These are phyloP conservation scores for Drechslera avenae DNA, from an alignment of 2,329 filamentous ascomycete genomes.

Conservation along the genomic window DNA sequence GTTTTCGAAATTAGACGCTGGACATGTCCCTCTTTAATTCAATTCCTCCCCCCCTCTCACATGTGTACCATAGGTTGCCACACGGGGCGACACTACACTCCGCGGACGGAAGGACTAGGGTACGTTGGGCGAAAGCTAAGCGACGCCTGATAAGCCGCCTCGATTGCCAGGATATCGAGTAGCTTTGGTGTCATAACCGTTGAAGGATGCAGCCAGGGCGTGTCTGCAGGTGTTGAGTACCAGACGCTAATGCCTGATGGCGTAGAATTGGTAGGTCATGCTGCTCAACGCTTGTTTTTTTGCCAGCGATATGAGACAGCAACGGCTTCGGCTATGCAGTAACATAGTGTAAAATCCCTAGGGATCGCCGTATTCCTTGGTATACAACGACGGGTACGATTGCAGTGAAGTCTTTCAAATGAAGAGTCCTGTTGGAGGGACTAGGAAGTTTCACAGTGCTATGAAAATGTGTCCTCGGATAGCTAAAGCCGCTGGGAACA, in stretches of 20 bases:
- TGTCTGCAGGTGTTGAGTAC: slow-evolving; percentile 10
- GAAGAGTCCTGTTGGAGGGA: neutral
- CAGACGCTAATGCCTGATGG: slow-evolving; percentile 10
- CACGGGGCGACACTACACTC: slow-evolving; percentile 1
- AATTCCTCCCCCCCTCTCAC: slow-evolving; percentile 3
- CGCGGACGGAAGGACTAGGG: slow-evolving; percentile 6
- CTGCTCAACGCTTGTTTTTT: slow-evolving; percentile 5
- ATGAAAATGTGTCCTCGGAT: neutral
- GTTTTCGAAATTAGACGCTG: neutral
- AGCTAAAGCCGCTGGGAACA: neutral
- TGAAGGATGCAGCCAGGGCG: slow-evolving; percentile 8
- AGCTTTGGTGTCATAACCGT: slow-evolving; percentile 6
- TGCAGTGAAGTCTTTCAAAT: neutral
- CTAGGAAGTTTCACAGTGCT: neutral
- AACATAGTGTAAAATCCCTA: neutral
- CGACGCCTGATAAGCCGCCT: slow-evolving; percentile 13
- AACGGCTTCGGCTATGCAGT: neutral
- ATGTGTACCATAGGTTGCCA: slow-evolving; percentile 6
- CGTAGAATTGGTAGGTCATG: slow-evolving; percentile 7
- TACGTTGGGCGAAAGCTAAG: slow-evolving; percentile 11
- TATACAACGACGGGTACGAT: neutral
- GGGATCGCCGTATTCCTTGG: neutral
- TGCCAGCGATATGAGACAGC: slow-evolving; percentile 1
- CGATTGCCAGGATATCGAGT: slow-evolving; percentile 6
- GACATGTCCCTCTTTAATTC: slow-evolving; percentile 1